phyloP scores from a whole-genome alignment of 805 yeast genomes.

The Barnettozyma salicaria region DNA sequence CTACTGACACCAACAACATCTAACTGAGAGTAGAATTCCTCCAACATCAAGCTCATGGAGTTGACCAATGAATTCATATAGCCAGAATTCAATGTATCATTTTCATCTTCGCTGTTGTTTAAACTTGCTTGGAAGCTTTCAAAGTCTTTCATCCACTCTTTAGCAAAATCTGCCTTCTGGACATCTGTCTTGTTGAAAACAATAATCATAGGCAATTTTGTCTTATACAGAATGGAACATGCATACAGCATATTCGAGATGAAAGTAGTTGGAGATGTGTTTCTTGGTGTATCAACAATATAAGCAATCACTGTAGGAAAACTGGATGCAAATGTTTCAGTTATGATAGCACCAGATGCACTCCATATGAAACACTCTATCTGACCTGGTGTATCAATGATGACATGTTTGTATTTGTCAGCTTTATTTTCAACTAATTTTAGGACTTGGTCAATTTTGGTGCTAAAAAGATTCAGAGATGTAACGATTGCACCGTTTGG shows the following conservation, averaged over 20 bases:
- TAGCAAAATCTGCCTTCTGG: constrained; percentile 76
- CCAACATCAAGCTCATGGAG: constrained; percentile 93
- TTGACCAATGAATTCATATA: constrained; percentile 92
- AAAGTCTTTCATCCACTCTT: constrained; percentile 96
- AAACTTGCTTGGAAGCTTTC: constrained; percentile 84
- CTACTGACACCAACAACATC: constrained; percentile 93
- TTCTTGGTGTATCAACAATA: constrained; percentile 93
- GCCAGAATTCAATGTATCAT: constrained; percentile 67
- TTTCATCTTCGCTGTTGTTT: constrained; percentile 57
- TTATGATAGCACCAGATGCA: constrained; percentile 93
- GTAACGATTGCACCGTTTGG: constrained; percentile 99
- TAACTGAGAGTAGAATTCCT: constrained; percentile 88
- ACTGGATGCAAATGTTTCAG: constrained; percentile 93
- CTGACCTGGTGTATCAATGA: constrained; percentile 97
- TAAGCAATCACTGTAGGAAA: constrained; percentile 96
- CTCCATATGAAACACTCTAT: constrained; percentile 98
- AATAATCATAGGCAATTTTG: constrained; percentile 92
- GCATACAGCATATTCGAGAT: constrained; percentile 98
- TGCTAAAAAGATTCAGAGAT: constrained; percentile 82
- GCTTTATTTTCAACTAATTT: constrained; percentile 72
- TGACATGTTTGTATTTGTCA: constrained; percentile 54
- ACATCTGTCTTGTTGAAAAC: constrained; percentile 96
- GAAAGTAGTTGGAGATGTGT: constrained; percentile 90
- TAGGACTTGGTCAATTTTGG: constrained; percentile 94
- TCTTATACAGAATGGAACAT: constrained; percentile 91